Evolutionary conservation across 345 rosid species (phyloP), one percentile per base, ranked within the genome.

Genomic region (Arabidopsis suecica): DNA sequence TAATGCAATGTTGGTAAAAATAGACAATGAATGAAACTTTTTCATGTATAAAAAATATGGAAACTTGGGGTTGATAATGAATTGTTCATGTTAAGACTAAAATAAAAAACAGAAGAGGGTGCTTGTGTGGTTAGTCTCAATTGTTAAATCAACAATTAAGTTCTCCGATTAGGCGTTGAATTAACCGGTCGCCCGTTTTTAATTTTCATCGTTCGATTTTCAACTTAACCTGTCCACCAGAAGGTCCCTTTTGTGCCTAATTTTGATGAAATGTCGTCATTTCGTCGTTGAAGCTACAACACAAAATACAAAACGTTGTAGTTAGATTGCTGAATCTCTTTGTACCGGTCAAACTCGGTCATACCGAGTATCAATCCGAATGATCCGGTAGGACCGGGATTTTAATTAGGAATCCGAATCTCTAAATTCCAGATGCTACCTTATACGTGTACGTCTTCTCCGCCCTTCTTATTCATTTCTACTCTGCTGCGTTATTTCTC

Each of bases 321-420:
- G 18, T 16, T 16, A 16, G 18, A 16, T 9, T 6, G 49, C 5
- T 61, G 6, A 40, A 22, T 40, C 20, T 40, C 41, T 1, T 47
- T 45, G 25, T 63, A 63, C 76, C 63, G 69, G 12, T 18, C 22
- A 7, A 62, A 40, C 3, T 33, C 14, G 37, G 14, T 14, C 51
- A 9, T 22, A 55, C 59, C 51, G 7, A 37, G 12, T 4, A 65
- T 38, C 33, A 65, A 47, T 48, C n/a, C 7, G 63, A 32, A 47
- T 42, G 59, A 38, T 74, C 30, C 55, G 47, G 73, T 75, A 30
- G 68, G 61, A 67, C 78, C 68, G 61, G 67, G 10, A 25, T 65
- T 65, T 9, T 12, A 33, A 74, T 37, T 16, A 28, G 54, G 78
- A 58, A 66, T 74, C 67, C 25, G 72, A 57, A 74, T 74, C 60